Conservation (phyloP, 148 eudicot genomes). For the Rhododendron simsii region DNA sequence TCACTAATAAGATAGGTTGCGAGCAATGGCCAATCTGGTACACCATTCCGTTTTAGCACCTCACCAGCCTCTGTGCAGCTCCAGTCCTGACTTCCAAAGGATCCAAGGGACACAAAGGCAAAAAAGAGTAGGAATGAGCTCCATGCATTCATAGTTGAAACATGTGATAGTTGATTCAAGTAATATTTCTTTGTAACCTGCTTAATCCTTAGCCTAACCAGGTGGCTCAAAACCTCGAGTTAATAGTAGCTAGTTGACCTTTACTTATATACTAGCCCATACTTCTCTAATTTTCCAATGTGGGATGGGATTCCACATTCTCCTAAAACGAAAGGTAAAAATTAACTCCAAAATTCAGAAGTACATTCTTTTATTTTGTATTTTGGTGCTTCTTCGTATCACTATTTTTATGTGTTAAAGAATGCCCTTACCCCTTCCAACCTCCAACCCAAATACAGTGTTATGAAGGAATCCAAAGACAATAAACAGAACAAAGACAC, state of each 20-base stretch:
- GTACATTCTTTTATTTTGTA: background rate
- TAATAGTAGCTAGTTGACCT: too few species aligned
- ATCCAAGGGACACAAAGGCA: background rate
- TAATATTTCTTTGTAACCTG: background rate
- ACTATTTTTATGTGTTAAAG: background rate
- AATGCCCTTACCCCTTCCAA: background rate
- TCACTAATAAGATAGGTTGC: slow-evolving; percentile 94
- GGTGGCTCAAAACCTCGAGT: too few species aligned
- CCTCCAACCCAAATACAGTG: background rate
- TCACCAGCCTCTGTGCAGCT: slow-evolving; percentile 76
- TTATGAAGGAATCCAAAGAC: background rate
- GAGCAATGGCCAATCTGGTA: slow-evolving; percentile 97
- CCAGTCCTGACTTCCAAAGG: slow-evolving; percentile 58
- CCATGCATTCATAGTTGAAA: background rate
- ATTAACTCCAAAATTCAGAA: background rate
- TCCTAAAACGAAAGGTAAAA: background rate
- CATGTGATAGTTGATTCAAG: background rate
- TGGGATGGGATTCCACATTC: background rate
- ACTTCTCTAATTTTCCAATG: too few species aligned
- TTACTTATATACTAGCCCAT: too few species aligned
- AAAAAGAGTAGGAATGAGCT: background rate
- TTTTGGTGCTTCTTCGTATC: background rate
- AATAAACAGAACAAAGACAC: background rate
- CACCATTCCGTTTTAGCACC: slow-evolving; percentile 58
- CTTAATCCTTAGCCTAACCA: too few species aligned